Conservation (phyloP, 1,284 basidiomycete species). For the Psilocybe mexicana region DNA sequence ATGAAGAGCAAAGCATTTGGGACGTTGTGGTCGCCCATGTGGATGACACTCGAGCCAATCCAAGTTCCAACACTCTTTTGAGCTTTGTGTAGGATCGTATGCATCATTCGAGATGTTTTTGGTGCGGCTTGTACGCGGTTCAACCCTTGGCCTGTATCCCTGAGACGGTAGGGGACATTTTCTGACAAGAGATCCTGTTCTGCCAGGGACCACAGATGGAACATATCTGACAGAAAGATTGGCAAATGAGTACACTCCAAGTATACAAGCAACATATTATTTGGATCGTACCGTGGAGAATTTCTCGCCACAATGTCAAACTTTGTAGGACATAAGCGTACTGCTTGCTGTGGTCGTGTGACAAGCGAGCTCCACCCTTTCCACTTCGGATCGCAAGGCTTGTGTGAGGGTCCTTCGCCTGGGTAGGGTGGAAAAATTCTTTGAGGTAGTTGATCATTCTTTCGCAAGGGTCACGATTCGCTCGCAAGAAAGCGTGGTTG, state of each 20-base stretch:
- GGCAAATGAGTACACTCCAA: neutral
- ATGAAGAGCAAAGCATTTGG: conserved; percentile 84
- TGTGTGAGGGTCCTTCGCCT: conserved; percentile 57
- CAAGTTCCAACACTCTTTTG: conserved; percentile 77
- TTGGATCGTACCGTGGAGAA: conserved; percentile 63
- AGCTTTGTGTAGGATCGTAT: conserved; percentile 75
- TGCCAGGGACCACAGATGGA: conserved; percentile 77
- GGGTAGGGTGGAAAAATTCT: conserved; percentile 71
- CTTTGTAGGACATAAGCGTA: conserved; percentile 82
- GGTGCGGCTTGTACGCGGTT: conserved; percentile 82
- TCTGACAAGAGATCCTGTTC: conserved; percentile 79
- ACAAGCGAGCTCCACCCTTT: conserved; percentile 72
- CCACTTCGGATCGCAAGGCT: conserved; percentile 78
- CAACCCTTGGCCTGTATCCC: conserved; percentile 81
- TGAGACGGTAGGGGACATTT: conserved; percentile 67
- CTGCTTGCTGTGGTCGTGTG: conserved; percentile 80
- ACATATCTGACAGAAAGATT: conserved; percentile 61
- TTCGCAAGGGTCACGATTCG: conserved; percentile 82
- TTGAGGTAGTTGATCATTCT: conserved; percentile 75
- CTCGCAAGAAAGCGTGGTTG: conserved; percentile 80
- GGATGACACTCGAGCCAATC: conserved; percentile 64
- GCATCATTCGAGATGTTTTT: conserved; percentile 84
- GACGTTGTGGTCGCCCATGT: conserved; percentile 78
- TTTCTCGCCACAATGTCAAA: conserved; percentile 80
- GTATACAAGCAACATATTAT: neutral